Base-by-base conservation (phyloP, 352 stramenopile species). In the Phytopythium boreale region DNA sequence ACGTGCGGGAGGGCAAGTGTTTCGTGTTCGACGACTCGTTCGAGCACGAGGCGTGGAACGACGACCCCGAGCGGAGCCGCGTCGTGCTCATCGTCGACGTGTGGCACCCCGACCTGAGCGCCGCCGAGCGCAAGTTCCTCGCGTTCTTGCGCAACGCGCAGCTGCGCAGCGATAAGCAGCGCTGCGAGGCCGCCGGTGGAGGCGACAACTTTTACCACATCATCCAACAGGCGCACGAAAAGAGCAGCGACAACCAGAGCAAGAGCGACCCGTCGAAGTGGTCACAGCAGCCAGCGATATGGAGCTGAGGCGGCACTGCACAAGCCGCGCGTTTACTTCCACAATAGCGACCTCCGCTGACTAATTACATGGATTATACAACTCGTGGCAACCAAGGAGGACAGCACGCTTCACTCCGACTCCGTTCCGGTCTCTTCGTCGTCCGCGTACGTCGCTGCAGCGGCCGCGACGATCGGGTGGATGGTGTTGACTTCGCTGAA, bases 11-110 rank as follows among this genome's bases (percentile, higher is more conserved):
- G 66, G 96, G 95, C 55, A 90, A 98, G 50, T 96, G 92, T n/a
- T 82, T 99, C 34, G 68, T 99, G 6, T 98, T 99, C 64, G 97
- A 99, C 75, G 97, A 99, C 80, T 97, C 88, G 27, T 99, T 98
- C 73, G 92, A 99, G 76, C 97, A 99, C 75, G 92, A 99, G 75
- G 97, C 98, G 6, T 99, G 96, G 96, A 99, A 99, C 75, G 79
- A 91, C 59, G 78, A 95, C 56, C 59, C 89, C 24, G 87, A 75
- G 1, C 79, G 83, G 37, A 80, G 76, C 49, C 82, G 97, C 10
- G 94, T 99, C 19, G 74, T 98, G 44, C 76, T 98, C 11, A 90
- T 98, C 66, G 73, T 98, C 14, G 95, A 98, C 75, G 75, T 98
- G 36, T 99, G 95, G 96, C 96, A 99, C 76, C 96, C 95, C 1